Evolutionary conservation across 495 filamentous ascomycete species (phyloP), one percentile per base, ranked within the genome.

Genomic region (Podospora didyma): DNA sequence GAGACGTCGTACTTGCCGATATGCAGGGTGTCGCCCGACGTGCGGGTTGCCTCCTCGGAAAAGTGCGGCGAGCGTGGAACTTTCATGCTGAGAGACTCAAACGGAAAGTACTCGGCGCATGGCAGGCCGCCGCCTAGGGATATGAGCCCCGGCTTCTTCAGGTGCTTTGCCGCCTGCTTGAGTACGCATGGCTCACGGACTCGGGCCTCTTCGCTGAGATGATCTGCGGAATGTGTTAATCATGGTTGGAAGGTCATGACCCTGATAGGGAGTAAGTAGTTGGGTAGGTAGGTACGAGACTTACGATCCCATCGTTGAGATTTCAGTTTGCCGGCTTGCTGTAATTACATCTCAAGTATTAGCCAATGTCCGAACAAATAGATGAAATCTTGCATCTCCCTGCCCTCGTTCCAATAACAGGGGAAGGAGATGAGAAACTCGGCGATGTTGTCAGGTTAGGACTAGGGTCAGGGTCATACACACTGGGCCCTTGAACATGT

Each of bases 61-160:
- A 95, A 96, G 55, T 79, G 22, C 78, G 89, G 51, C 72, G 75
- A 22, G 21, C 45, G 19, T 11, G 70, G 65, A 12, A 74, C 62
- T 26, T 60, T 62, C 60, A 79, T 59, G 54, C 58, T 67, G 17
- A 79, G 54, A 7, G 65, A 70, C 39, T 70, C 65, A 54, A 79
- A 62, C 41, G 94, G 95, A 68, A 98, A 97, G 77, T 94, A 89
- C 69, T 91, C 86, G 51, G 87, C 79, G 26, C 89, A 91, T 10
- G 94, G 94, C 31, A 98, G 78, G 2, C 94, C 94, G 58, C 95
- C 95, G 54, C 94, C 94, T 12, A 98, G 84, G 5, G 89, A 94
- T 69, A 98, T 93, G 50, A 81, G 66, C 62, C 87, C 87, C 23
- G 88, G 88, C 39, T 74, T 86, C 58, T 86, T 86, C 46, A 98